These are phyloP conservation scores for Alopecurus myosuroides DNA, from an alignment of 176 grass and related monocot genomes.

Conservation along the genomic window DNA sequence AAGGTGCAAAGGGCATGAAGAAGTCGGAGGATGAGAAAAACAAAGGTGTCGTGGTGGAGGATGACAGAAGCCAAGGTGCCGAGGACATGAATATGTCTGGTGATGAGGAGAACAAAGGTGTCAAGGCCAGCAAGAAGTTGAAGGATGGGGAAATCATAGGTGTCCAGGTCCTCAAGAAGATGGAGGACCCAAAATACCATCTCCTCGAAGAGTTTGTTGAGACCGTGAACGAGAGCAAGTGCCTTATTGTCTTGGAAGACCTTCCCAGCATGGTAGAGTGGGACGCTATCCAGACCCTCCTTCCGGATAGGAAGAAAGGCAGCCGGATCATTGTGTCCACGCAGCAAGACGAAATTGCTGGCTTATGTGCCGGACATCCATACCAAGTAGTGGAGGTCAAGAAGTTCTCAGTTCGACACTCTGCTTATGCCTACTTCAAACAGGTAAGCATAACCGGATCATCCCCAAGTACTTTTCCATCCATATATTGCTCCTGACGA, in stretches of 20 bases:
- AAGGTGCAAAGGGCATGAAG: too few species aligned
- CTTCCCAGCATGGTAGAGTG: neutral
- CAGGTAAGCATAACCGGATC: neutral
- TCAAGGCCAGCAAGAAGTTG: too few species aligned
- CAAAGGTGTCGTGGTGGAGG: too few species aligned
- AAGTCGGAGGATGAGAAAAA: too few species aligned
- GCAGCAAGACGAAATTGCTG: neutral
- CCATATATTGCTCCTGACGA: too few species aligned
- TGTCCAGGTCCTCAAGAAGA: neutral
- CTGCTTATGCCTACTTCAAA: neutral
- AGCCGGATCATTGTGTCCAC: slow-evolving; percentile 26
- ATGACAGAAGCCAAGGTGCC: too few species aligned
- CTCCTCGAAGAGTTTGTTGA: too few species aligned
- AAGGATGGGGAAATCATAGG: too few species aligned
- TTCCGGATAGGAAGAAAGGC: neutral
- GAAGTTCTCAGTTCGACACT: neutral
- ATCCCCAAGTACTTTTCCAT: neutral
- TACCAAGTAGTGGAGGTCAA: neutral
- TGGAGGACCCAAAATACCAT: too few species aligned
- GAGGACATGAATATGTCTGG: too few species aligned
- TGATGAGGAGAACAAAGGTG: too few species aligned
- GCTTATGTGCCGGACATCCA: neutral
- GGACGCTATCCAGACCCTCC: neutral
- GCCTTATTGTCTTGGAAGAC: slow-evolving; percentile 28
- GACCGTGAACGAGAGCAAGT: too few species aligned